Base-by-base conservation (phyloP, 805 yeast genomes). In the Zygosaccharomyces lentus region DNA sequence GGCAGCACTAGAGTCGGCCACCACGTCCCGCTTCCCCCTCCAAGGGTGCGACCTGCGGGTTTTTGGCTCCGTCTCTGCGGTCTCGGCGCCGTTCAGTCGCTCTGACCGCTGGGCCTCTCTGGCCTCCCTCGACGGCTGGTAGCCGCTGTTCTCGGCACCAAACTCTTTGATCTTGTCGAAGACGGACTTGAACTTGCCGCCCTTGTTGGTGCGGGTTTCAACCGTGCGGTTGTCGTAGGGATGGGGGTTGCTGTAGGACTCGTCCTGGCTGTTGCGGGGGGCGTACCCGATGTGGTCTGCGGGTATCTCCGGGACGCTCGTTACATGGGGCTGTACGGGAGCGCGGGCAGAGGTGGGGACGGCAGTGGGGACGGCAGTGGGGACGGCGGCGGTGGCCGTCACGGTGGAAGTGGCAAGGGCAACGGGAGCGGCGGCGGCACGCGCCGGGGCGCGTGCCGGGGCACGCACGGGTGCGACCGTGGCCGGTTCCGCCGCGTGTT, bases 121-220 rank as follows among this genome's bases (percentile, higher is more conserved):
- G 9, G 16, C 34, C 16, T 27, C 41, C 6, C 41, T 24, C 15
- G 58, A 38, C 13, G 59, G 57, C 45, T 63, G 68, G 43, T 61
- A 58, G 2, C 68, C 68, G 38, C 60, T 59, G 40, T 64, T 62
- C 43, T 64, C 66, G n/a, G 55, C 54, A 12, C 66, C 62, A 39
- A 64, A 64, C 40, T 63, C 64, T 6, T 58, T 61, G 13, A 64
- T 59, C 41, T 55, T 62, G 29, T 55, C 55, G n/a, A 64, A 46
- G 31, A 63, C 52, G 34, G 49, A 52, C 49, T 59, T 62, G 32
- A 62, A 54, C 42, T 55, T 59, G 35, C 43, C 41, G 35, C 43
- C 41, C 41, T 45, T 35, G 21, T 45, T 35, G 21, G 46, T 16
- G 29, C 37, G 32, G 26, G 25, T 38, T 15, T 38, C 41, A 6